Conservation (phyloP, 495 filamentous ascomycete species). For the Opeltia flavorubescens region DNA sequence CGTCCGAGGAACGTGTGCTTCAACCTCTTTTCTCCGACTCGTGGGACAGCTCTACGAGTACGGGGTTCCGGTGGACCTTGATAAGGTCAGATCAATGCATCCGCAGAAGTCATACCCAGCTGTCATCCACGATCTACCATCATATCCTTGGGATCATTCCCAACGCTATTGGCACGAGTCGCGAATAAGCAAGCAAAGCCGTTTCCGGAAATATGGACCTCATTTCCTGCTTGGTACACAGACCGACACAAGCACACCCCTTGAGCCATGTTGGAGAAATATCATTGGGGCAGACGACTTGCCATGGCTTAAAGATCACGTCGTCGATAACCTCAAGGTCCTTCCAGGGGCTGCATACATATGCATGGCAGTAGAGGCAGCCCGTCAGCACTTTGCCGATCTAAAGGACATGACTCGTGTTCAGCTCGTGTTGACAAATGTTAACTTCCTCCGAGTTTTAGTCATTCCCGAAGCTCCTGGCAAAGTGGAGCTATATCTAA, state of each 20-base stretch:
- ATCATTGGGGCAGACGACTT: slow-evolving; percentile 22
- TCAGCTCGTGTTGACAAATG: too few relatives aligned
- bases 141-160: slow-evolving; percentile 32
- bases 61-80: too few relatives aligned
- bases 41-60: too few relatives aligned
- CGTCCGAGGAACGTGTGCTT: too few relatives aligned
- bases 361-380: slow-evolving; percentile 44
- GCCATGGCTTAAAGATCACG: slow-evolving; percentile 36
- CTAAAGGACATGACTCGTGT: too few relatives aligned
- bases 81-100: too few relatives aligned
- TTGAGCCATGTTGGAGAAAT: slow-evolving; percentile 27
- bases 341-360: slow-evolving; percentile 42
- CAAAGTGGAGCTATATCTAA: too few relatives aligned
- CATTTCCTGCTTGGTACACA: slow-evolving; percentile 31
- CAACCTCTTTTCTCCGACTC: too few relatives aligned
- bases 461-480: too few relatives aligned
- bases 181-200: slow-evolving; percentile 26
- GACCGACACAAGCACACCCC: slow-evolving; percentile 18
- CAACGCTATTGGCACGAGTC: slow-evolving; percentile 13
- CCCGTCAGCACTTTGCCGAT: slow-evolving; percentile 33
- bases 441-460: too few relatives aligned
- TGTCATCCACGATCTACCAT: slow-evolving; percentile 21
- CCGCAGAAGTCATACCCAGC: too few relatives aligned
- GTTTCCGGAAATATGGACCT: slow-evolving; percentile 25
- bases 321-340: slow-evolving; percentile 20